Evolutionary conservation across 1,284 basidiomycete genomes (phyloP), one percentile per base, ranked within the genome.

Genomic region (Moesziomyces parantarcticus): DNA sequence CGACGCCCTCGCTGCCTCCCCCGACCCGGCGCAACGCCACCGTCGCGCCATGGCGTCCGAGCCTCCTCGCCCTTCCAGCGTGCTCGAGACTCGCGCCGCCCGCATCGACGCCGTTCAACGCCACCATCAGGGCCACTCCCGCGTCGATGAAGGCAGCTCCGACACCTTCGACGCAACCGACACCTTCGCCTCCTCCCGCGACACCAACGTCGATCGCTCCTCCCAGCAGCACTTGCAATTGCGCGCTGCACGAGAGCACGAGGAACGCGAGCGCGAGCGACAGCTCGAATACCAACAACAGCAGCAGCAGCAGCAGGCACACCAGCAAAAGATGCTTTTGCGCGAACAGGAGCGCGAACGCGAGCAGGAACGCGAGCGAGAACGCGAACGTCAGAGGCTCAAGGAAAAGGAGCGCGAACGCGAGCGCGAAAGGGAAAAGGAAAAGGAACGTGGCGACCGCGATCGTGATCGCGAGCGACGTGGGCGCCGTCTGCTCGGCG

Each of bases 401-500:
- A 62, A 62, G 40, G 60, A 57, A 22, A 55, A 44, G 29, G 60
- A 73, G 40, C 58, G 70, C 34, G 64, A 76, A 46, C 51, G 52
- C 29, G 71, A 74, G 16, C 57, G 59, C 16, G 76, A 75, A 43
- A 55, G 57, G 5, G 59, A 62, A 41, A 65, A 57, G 48, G 56
- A 73, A 44, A 54, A 58, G 22, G 64, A 76, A 50, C 53, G 62
- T 14, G 49, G 60, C n/a, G 75, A 75, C 7, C 54, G 70, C 20
- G 76, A 68, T 10, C 56, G 69, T 10, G 76, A 78, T 14, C 63
- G 74, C 42, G 74, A 78, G 34, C 67, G 74, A 10, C 62, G 76
- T 40, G 68, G 70, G 42, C 71, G 81, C 5, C 57, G 79, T 64
- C 77, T 76, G 45, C 83, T 99, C 14, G 95, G 96, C 42, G 94